Percentiles rank a stretch among this genome's conserved stretches.
Conservation (phyloP, 805 yeast species). For the Suhomyces vadensis region DNA sequence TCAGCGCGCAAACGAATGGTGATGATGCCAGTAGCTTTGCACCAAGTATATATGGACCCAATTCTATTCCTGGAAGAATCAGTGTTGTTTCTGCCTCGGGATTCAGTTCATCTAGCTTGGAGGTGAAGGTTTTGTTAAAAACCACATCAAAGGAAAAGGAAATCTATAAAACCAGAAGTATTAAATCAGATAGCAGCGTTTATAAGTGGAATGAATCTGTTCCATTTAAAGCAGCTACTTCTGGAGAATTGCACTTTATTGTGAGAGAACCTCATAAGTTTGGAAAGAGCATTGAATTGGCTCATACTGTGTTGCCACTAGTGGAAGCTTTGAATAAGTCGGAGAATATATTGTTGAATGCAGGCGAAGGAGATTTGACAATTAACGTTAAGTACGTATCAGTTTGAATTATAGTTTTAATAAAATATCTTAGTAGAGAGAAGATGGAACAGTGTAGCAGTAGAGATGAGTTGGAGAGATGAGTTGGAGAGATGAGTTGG, state of each 20-base stretch:
- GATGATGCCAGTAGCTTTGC: constrained; percentile 36
- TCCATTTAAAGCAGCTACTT: constrained; percentile 66
- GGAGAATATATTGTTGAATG: constrained; percentile 39
- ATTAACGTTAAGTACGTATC: constrained; percentile 36
- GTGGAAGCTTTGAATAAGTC: constrained; percentile 49
- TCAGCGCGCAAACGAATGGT: constrained; percentile 24
- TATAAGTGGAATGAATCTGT: constrained; percentile 63
- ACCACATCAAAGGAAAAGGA: constrained; percentile 52
- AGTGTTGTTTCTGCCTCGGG: constrained; percentile 51
- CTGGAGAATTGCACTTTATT: constrained; percentile 58
- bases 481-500: too few relatives aligned
- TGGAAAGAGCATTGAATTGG: constrained; percentile 69
- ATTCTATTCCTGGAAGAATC: constrained; percentile 54
- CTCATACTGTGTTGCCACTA: constrained; percentile 54
- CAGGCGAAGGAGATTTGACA: constrained; percentile 42
- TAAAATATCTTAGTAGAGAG: background rate
- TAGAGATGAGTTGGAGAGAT: too few relatives aligned
- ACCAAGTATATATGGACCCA: constrained; percentile 35
- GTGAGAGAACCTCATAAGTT: constrained; percentile 69
- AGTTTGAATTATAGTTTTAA: background rate
- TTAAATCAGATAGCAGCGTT: constrained; percentile 48
- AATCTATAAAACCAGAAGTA: constrained; percentile 62
- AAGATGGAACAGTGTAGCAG: background rate
- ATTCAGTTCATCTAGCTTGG: constrained; percentile 37
- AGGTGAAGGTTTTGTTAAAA: constrained; percentile 55